Evolutionary conservation across 2,329 filamentous ascomycete genomes (phyloP).

Genomic region (Nemania serpens): DNA sequence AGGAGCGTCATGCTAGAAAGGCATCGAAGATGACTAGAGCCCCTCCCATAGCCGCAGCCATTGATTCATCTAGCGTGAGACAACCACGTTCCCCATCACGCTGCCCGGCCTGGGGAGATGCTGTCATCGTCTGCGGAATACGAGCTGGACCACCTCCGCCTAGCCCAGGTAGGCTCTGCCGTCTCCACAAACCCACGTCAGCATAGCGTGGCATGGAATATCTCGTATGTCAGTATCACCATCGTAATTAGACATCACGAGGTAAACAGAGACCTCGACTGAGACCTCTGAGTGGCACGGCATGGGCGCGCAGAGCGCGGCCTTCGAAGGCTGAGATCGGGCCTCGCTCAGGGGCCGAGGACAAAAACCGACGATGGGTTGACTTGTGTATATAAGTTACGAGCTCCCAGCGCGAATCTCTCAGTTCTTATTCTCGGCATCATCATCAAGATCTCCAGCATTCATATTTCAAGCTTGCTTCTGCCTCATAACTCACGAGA

Average conservation of each 20-base stretch:
- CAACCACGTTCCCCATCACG: slow-evolving; percentile 1
- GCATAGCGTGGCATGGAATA: slow-evolving; percentile 8
- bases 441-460: slow-evolving; percentile 21
- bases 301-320: slow-evolving; percentile 1
- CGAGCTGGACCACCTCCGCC: slow-evolving; percentile 12
- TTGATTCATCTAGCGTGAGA: slow-evolving; percentile 9
- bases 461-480: neutral
- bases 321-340: neutral
- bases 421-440: neutral
- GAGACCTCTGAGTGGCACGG: slow-evolving; percentile 15
- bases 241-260: slow-evolving; percentile 28
- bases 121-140: slow-evolving; percentile 15
- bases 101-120: neutral
- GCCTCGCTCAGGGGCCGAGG: neutral
- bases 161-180: neutral
- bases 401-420: neutral
- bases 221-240: slow-evolving; percentile 26
- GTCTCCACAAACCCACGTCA: slow-evolving; percentile 23
- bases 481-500: neutral
- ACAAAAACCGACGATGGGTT: slow-evolving; percentile 6
- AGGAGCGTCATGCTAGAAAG: neutral
- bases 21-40: neutral
- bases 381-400: slow-evolving; percentile 21
- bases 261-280: slow-evolving; percentile 20
- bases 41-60: neutral